Evolutionary conservation across 2,329 filamentous ascomycete species (phyloP).

Genomic region (Trichophyton rubrum): DNA sequence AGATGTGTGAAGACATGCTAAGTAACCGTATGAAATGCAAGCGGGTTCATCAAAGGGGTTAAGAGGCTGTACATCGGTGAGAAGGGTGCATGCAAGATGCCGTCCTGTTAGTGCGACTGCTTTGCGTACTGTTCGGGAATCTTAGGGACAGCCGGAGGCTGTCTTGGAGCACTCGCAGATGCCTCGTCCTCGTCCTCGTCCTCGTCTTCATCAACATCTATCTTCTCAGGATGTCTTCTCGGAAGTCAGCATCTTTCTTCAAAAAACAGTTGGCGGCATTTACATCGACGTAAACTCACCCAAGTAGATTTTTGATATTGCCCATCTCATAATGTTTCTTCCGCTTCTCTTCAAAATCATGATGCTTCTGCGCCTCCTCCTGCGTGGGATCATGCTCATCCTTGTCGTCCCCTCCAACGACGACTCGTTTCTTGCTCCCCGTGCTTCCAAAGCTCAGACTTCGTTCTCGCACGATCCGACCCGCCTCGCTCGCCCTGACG

Average conservation of each 20-base stretch:
- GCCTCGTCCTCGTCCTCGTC: conserved; percentile 2
- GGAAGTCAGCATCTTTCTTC: neutral
- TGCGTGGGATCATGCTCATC: conserved; percentile 35
- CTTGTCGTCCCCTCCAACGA: conserved; percentile 48
- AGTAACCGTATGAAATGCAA: neutral
- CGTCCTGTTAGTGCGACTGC: neutral
- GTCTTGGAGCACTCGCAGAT: conserved; percentile 9
- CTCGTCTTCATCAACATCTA: conserved; percentile 36
- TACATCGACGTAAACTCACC: conserved; percentile 37
- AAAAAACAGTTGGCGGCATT: no score
- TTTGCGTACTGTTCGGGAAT: conserved; percentile 19
- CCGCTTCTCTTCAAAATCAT: conserved; percentile 75
- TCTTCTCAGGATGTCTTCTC: conserved; percentile 48
- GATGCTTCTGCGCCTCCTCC: conserved; percentile 83
- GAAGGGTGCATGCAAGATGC: neutral
- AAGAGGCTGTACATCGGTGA: neutral
- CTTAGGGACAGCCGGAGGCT: conserved; percentile 22
- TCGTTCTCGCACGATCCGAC: conserved; percentile 33
- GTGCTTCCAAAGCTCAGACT: conserved; percentile 29
- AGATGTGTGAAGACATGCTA: neutral
- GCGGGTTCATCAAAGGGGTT: neutral
- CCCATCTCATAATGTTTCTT: conserved; percentile 99
- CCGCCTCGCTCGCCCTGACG: conserved; percentile 23
- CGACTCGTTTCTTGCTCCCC: conserved; percentile 55
- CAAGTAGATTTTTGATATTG: conserved; percentile 77